Evolutionary conservation across 192 early-diverging fungal species (phyloP).

Genomic region (Coemansia sp.): DNA sequence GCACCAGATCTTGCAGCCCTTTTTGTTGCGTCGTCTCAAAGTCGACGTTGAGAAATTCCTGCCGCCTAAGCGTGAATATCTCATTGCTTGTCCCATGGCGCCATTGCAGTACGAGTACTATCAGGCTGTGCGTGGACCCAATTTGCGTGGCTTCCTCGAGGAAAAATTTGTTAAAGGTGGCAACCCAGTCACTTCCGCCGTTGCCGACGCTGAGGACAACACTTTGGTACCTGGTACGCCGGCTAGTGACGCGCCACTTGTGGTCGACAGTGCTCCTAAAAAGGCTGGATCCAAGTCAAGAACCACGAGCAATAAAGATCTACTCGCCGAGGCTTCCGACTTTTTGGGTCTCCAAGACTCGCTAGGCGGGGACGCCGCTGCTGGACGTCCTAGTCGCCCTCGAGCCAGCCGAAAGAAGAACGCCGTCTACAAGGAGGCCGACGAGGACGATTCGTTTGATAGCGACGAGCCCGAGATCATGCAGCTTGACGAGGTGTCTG

Average conservation of each 20-base stretch:
- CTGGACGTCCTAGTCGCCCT: slow-evolving; percentile 1
- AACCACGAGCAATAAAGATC: not conserved
- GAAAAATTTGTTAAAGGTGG: not conserved
- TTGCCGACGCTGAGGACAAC: slow-evolving; percentile 1
- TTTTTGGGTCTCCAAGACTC: slow-evolving; percentile 15
- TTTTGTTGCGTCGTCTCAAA: slow-evolving; percentile 62
- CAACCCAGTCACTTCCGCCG: not conserved
- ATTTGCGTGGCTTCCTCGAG: slow-evolving; percentile 65
- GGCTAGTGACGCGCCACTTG: slow-evolving; percentile 7
- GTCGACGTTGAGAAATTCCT: slow-evolving; percentile 85
- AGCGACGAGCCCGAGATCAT: slow-evolving; percentile 7
- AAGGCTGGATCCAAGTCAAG: not conserved
- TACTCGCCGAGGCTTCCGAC: slow-evolving; percentile 16
- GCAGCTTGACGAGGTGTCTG: slow-evolving; percentile 29
- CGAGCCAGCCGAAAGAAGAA: slow-evolving; percentile 45
- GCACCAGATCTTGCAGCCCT: slow-evolving; percentile 84
- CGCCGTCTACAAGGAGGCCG: slow-evolving; percentile 13
- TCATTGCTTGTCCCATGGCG: slow-evolving; percentile 78
- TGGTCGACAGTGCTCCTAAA: not conserved
- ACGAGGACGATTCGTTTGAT: slow-evolving; percentile 23
- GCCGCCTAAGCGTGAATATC: slow-evolving; percentile 90
- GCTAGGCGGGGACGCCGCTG: not conserved
- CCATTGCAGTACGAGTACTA: slow-evolving; percentile 73
- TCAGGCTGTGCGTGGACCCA: slow-evolving; percentile 63
- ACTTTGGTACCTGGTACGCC: slow-evolving; percentile 35